Evolutionary conservation across 1,284 basidiomycete species (phyloP).

Genomic region (Fistulina hepatica): DNA sequence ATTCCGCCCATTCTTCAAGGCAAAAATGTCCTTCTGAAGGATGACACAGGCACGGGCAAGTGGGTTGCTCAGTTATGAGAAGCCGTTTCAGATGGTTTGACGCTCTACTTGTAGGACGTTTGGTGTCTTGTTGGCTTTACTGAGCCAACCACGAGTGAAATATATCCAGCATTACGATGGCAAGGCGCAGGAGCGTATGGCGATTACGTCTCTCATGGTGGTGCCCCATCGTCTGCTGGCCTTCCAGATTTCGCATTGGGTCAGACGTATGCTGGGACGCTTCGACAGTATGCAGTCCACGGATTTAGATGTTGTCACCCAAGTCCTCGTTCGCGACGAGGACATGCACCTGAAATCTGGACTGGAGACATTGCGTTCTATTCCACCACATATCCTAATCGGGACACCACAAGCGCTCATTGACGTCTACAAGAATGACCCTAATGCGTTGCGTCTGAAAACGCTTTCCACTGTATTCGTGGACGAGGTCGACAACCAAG

Average conservation of each 20-base stretch:
- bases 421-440: slow-evolving; percentile 39
- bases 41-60: slow-evolving; percentile 70
- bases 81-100: slow-evolving; percentile 2
- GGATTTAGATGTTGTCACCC: slow-evolving; percentile 34
- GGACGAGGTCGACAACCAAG: slow-evolving; percentile 64
- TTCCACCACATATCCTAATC: slow-evolving; percentile 56
- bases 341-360: slow-evolving; percentile 26
- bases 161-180: slow-evolving; percentile 14
- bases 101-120: slow-evolving; percentile 48
- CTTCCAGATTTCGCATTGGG: slow-evolving; percentile 59
- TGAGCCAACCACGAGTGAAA: slow-evolving; percentile 40
- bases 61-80: slow-evolving; percentile 22
- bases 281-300: slow-evolving; percentile 18
- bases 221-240: slow-evolving; percentile 70
- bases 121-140: slow-evolving; percentile 50
- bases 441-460: slow-evolving; percentile 32
- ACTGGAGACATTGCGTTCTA: slow-evolving; percentile 28
- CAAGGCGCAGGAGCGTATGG: slow-evolving; percentile 12
- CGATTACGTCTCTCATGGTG: slow-evolving; percentile 45
- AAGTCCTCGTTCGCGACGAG: slow-evolving; percentile 49
- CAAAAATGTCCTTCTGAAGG: slow-evolving; percentile 54
- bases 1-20: slow-evolving; percentile 49
- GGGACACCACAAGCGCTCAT: slow-evolving; percentile 58
- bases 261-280: slow-evolving; percentile 37
- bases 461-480: slow-evolving; percentile 49